Base-by-base conservation (phyloP, 306 rosid species). In the Acacia confusa region DNA sequence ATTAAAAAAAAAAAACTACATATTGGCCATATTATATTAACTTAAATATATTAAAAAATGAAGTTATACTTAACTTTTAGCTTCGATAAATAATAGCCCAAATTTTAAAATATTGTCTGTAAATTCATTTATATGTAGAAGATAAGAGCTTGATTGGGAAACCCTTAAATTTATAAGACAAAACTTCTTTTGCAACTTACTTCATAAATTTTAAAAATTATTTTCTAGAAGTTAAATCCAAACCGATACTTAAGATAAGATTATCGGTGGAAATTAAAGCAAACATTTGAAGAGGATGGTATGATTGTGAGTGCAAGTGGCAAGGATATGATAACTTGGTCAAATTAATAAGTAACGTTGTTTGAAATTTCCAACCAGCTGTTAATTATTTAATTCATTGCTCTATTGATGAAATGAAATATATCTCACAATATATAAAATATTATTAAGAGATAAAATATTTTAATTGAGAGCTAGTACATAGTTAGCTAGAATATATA, bases 381-480 rank as follows among this genome's bases (percentile, higher is more conserved):
- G 24, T n/a, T 20, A 55, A 68, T 68, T 50, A 14, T 47, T 47
- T 47, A 24, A 68, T 32, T 48, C 16, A 20, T 22, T 10, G 27
- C 30, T 0, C 15, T 1, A 22, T 57, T 34, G 38, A 34, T 3
- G 20, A 66, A 34, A 34, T 53, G 6, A 47, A 50, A 53, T 7
- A 60, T 16, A 60, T 2, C 8, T 22, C 0, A 22, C 5, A 69
- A 15, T 4, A 5, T 36, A 36, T 36, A 69, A n/a, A 40, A 69
- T 57, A 41, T 2, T 9, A 57, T 22, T 12, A 55, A 55, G 65
- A 13, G 70, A 50, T 63, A 64, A 70, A 52, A 72, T 40, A 78
- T 52, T 64, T 72, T 78, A 44, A 72, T 43, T 63, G 43, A 65
- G 11, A 36, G 60, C 34, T 78, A 78, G 74, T 72, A 6, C 4